A percentile compares a stretch with the other conserved stretches of the same genome.
phyloP scores from a whole-genome alignment of 139 green algal genomes.

The Chlamydomonas incerta region DNA sequence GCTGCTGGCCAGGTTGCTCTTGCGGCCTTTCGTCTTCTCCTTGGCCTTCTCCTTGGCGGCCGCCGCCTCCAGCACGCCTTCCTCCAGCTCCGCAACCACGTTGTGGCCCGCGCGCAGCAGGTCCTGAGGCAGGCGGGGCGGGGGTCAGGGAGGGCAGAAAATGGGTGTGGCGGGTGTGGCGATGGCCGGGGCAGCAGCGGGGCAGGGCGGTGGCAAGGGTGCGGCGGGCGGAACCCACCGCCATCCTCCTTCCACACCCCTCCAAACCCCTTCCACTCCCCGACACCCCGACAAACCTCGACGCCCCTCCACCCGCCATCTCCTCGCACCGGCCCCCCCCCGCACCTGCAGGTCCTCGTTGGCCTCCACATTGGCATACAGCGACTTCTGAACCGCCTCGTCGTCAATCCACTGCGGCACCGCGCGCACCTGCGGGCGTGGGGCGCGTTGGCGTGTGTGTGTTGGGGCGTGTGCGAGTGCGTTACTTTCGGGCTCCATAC shows the following conservation, averaged over 20 bases:
- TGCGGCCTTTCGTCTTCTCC: neutral
- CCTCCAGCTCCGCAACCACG: conserved; percentile 35
- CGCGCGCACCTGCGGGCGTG: conserved; percentile 40
- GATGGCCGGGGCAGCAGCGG: neutral
- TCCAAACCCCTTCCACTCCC: too few relatives aligned
- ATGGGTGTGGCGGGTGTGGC: neutral
- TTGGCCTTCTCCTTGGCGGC: neutral
- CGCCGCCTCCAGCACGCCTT: neutral
- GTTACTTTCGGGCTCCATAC: too few relatives aligned
- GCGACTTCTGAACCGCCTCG: conserved; percentile 45
- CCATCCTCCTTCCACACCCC: too few relatives aligned
- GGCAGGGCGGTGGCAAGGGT: neutral
- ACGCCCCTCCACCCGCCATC: too few relatives aligned
- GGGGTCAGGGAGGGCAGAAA: neutral
- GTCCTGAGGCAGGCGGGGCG: neutral
- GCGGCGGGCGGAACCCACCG: too few relatives aligned
- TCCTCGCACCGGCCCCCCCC: too few relatives aligned
- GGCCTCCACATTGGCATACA: conserved; percentile 40
- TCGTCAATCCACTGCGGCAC: conserved; percentile 69
- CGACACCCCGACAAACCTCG: too few relatives aligned
- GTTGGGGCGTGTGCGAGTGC: too few relatives aligned
- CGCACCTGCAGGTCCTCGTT: conserved; percentile 43
- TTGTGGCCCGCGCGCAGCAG: conserved; percentile 31
- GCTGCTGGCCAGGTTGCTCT: too few relatives aligned
- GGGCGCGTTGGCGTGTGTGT: too few relatives aligned